Conservation (phyloP, 805 yeast species). For the Yarrowia bubula region DNA sequence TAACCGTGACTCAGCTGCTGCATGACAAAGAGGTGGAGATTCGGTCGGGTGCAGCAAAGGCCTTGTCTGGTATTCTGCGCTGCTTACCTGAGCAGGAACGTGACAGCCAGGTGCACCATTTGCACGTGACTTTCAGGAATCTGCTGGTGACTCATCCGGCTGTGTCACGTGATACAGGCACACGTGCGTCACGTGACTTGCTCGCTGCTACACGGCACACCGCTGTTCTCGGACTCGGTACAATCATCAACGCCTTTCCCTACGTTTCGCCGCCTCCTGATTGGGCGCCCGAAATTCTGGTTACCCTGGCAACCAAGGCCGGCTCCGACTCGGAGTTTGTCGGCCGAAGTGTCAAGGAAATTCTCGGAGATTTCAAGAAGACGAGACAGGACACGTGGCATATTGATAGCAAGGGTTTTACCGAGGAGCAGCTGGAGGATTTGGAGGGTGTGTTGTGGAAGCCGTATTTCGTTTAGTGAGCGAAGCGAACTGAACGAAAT, state of each 20-base stretch:
- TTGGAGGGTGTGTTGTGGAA: slow-evolving; percentile 92
- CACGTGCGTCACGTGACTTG: neutral
- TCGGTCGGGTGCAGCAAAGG: slow-evolving; percentile 66
- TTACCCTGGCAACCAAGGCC: slow-evolving; percentile 67
- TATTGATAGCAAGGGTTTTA: slow-evolving; percentile 72
- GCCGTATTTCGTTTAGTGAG: slow-evolving; percentile 49
- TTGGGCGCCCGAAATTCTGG: slow-evolving; percentile 79
- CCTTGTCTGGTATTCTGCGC: slow-evolving; percentile 80
- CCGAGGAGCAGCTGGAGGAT: slow-evolving; percentile 77
- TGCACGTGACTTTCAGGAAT: slow-evolving; percentile 45
- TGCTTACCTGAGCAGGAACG: slow-evolving; percentile 49
- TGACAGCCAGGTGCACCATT: slow-evolving; percentile 41
- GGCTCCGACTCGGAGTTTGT: slow-evolving; percentile 71
- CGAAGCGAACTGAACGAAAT: too few relatives aligned
- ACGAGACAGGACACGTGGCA: slow-evolving; percentile 96
- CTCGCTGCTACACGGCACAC: slow-evolving; percentile 56
- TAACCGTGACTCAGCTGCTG: slow-evolving; percentile 52
- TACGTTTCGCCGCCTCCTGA: slow-evolving; percentile 85
- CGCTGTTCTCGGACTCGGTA: slow-evolving; percentile 83
- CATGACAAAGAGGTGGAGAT: slow-evolving; percentile 69
- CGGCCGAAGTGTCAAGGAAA: slow-evolving; percentile 80
- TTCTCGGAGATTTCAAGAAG: slow-evolving; percentile 81
- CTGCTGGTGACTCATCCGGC: slow-evolving; percentile 9
- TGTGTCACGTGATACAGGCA: neutral
- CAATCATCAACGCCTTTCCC: slow-evolving; percentile 85